These are phyloP conservation scores for Dipteronia dyeriana DNA, from an alignment of 345 rosid species.

Conservation along the genomic window DNA sequence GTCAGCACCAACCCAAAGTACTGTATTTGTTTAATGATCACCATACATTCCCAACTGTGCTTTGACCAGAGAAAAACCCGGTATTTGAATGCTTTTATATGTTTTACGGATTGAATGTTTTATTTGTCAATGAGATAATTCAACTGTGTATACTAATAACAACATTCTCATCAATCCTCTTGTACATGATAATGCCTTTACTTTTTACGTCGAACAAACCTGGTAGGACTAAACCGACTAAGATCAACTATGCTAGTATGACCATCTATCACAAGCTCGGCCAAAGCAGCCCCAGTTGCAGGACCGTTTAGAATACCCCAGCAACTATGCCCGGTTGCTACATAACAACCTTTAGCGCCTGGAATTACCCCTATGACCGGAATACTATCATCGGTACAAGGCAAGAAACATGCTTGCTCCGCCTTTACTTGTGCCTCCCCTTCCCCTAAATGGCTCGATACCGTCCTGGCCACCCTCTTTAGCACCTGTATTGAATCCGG, in stretches of 20 bases:
- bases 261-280: constrained; percentile 77
- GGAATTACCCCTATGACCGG: constrained; percentile 83
- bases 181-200: constrained; percentile 1
- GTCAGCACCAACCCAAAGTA: background rate
- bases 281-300: constrained; percentile 83
- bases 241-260: constrained; percentile 62
- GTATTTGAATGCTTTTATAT: background rate
- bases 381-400: constrained; percentile 68
- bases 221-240: constrained; percentile 68
- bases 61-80: too few relatives aligned
- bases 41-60: background rate
- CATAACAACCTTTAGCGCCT: constrained; percentile 66
- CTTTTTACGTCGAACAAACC: constrained; percentile 43
- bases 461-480: constrained; percentile 70
- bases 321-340: constrained; percentile 85
- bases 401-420: constrained; percentile 93
- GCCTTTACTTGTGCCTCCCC: constrained; percentile 62
- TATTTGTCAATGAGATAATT: too few relatives aligned
- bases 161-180: background rate
- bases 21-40: background rate
- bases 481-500: constrained; percentile 68
- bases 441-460: constrained; percentile 69
- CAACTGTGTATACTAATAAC: background rate
- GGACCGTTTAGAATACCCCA: constrained; percentile 97
- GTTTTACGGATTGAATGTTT: background rate